Evolutionary conservation across 106 monocot species (phyloP), one percentile per base, ranked within the genome.

Genomic region (Dendrobium officinale): DNA sequence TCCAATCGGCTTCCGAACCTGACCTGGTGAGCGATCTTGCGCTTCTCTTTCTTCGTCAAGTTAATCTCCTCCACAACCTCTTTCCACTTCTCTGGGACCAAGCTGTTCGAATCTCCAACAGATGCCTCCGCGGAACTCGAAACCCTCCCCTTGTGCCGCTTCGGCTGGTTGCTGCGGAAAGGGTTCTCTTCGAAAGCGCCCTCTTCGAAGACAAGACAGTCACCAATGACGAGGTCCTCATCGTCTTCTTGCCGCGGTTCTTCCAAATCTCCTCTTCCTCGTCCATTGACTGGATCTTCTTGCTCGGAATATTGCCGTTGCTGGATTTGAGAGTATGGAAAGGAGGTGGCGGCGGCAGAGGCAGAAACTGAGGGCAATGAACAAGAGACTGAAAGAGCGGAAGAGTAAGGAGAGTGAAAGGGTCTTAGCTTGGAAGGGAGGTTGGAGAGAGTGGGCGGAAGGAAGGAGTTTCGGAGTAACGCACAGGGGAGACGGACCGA

Each of bases 191-290:
- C 95, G 86, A 99, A 99, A 29, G 93, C 99, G 64, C 82, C 95
- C 17, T 93, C 91, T 5, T 99, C 99, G 80, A 95, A 99, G 79
- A 99, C 95, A 75, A 99, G 86, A 85, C 95, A 95, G 79, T 99
- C 95, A 1, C 99, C 95, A 74, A 99, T 70, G 85, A 77, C 70
- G 47, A 66, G 74, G 10, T 92, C 89, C 17, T 85, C 87, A 40
- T 84, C 88, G 3, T 86, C 84, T 29, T 70, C 78, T 42, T 84
- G 64, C 13, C n/a, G 33, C 61, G 51, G 64, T 37, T 77, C 33
- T 17, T 81, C 81, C 9, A 9, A 33, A 78, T 59, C 55, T 75
- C 40, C 45, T 78, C 48, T 9, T 16, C 45, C 1, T 29, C 58
- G 18, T 58, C 20, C n/a, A 72, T 55, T 42, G 76, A 47, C 48